Evolutionary conservation across 257 asterid species (phyloP), one percentile per base, ranked within the genome.

Genomic region (Schizonepeta tenuifolia): DNA sequence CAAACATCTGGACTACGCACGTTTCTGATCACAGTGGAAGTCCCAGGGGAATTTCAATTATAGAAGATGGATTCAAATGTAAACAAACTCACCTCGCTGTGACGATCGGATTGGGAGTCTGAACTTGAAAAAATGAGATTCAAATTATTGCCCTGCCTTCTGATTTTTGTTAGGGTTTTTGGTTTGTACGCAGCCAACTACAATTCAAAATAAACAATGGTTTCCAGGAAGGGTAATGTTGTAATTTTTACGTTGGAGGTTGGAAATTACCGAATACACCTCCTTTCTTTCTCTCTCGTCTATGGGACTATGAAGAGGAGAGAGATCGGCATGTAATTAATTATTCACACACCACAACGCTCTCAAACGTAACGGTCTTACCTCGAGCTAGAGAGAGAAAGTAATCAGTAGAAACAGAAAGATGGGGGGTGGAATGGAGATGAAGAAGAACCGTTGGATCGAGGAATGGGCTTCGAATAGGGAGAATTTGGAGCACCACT

Each of bases 381-480:
- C 75, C 50, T 47, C 11, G 2, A 54, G 31, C 26, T 22, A 56
- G 76, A 71, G 76, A 15, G 69, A 67, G 73, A 53, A 4, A 60
- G 73, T 4, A n/a, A 53, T 65, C 80, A 9, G 22, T 14, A 49
- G 57, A 33, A 13, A 35, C 65, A 40, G 63, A 49, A 84, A 85
- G 24, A 93, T 90, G 97, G 97, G 98, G 0, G 98, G 98, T 57
- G 98, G 97, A 65, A 93, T 93, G 98, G 98, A 89, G 77, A 51
- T 87, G 0, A 75, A 89, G 76, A 90, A 86, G 90, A 90, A 93
- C 81, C 91, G 85, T 54, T 93, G 92, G 90, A 84, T 93, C 74
- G 98, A 93, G 78, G 96, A 90, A 0, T 93, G 98, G 98, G 70
- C 75, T 7, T 0, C 91, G 5, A 86, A 95, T 4, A 85, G 98